phyloP scores from a whole-genome alignment of 2,329 filamentous ascomycete genomes.

The Clarireedia paspali region DNA sequence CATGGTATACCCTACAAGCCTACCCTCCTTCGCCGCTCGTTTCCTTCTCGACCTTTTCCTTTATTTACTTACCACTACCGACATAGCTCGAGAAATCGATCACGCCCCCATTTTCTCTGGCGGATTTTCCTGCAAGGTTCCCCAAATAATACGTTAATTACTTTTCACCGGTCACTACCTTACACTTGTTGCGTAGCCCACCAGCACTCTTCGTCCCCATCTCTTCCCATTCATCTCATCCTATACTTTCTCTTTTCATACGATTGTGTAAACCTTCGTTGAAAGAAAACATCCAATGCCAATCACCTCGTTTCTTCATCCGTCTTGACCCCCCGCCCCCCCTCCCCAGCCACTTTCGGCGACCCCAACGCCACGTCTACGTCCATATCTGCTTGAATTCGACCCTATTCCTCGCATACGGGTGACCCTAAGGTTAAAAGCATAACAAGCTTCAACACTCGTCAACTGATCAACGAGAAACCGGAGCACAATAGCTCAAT shows the following conservation, averaged over 20 bases:
- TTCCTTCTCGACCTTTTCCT: slow-evolving; percentile 2
- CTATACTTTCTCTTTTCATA: background rate
- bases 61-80: background rate
- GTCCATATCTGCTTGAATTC: background rate
- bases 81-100: background rate
- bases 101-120: slow-evolving; percentile 4
- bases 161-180: background rate
- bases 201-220: background rate
- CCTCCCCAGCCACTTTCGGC: background rate
- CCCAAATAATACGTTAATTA: background rate
- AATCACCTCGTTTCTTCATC: background rate
- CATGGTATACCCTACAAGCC: background rate
- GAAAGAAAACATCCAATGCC: background rate
- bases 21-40: background rate
- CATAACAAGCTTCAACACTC: background rate
- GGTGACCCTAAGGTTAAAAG: background rate
- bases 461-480: background rate
- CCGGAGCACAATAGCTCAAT: background rate
- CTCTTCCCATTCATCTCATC: background rate
- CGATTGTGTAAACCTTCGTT: background rate
- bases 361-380: background rate
- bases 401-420: background rate
- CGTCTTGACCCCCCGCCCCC: background rate
- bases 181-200: no score
- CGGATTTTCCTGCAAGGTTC: background rate